A percentile compares a stretch with the other conserved stretches of the same genome.
These are phyloP conservation scores for Vitis hybrid DNA, from an alignment of 177 flowering plant genomes.

Conservation along the genomic window DNA sequence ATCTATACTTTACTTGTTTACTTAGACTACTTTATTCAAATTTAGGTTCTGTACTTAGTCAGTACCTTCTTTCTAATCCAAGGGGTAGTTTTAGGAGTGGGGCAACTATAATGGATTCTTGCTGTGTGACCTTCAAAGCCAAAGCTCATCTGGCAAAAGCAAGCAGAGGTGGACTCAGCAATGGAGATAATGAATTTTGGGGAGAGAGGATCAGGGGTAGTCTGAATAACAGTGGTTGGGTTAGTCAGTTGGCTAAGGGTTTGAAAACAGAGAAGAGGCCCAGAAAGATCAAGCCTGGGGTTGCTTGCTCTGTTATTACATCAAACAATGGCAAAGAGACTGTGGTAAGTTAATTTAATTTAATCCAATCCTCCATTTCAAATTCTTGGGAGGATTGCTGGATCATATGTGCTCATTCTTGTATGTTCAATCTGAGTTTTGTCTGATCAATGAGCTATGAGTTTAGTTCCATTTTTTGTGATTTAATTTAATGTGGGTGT, in stretches of 20 bases:
- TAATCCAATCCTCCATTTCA: neutral
- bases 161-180: constrained; percentile 17
- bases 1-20: constrained; percentile 23
- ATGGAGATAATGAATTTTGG: constrained; percentile 34
- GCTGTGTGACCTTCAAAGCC: constrained; percentile 31
- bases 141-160: constrained; percentile 28
- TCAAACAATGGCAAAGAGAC: constrained; percentile 41
- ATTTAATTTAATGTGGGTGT: neutral
- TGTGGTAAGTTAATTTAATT: constrained; percentile 32
- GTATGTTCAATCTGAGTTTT: neutral
- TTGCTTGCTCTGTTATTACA: constrained; percentile 47
- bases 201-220: constrained; percentile 52
- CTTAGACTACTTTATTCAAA: constrained; percentile 16
- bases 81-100: constrained; percentile 5
- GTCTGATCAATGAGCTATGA: neutral
- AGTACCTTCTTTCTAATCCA: constrained; percentile 5
- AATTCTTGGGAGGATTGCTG: neutral
- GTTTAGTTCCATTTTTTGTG: neutral
- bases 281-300: constrained; percentile 40
- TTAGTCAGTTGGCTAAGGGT: constrained; percentile 19
- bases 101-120: constrained; percentile 42
- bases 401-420: neutral
- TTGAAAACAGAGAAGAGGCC: constrained; percentile 30
- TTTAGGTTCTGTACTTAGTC: neutral
- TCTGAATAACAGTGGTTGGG: constrained; percentile 24